These are phyloP conservation scores for Harrya chromipes DNA, from an alignment of 768 basidiomycete species.

Conservation along the genomic window DNA sequence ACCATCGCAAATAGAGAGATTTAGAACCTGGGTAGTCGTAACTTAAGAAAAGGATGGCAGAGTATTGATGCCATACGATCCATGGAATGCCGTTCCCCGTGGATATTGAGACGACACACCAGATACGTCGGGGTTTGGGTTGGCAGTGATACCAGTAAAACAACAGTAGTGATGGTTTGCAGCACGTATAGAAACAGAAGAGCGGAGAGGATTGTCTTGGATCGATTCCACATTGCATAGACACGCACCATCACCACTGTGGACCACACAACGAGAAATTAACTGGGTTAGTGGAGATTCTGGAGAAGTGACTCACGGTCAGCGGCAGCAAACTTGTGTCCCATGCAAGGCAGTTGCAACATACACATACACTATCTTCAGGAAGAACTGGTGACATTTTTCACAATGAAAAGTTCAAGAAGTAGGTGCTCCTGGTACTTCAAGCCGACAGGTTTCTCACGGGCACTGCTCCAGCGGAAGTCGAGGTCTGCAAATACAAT, in stretches of 20 bases:
- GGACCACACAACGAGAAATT: too few species aligned
- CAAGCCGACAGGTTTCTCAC: too few species aligned
- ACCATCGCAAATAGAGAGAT: neutral
- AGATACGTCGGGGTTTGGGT: neutral
- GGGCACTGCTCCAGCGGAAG: too few species aligned
- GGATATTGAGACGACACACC: neutral
- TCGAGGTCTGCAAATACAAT: too few species aligned
- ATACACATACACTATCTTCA: too few species aligned
- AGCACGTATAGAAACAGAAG: neutral
- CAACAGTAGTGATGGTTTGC: neutral
- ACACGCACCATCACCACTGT: conserved; percentile 6
- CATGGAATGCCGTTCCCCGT: too few species aligned
- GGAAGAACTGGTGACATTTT: too few species aligned
- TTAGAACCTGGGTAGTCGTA: neutral
- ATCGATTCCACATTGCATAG: neutral
- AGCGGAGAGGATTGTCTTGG: neutral
- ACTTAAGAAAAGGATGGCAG: neutral
- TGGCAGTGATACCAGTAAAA: neutral
- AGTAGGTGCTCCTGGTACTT: too few species aligned
- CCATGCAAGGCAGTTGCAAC: too few species aligned
- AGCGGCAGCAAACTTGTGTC: neutral
- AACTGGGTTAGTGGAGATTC: neutral
- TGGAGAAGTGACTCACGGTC: conserved; percentile 2
- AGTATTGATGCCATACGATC: neutral
- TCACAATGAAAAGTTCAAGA: too few species aligned